Evolutionary conservation across 441 rosid genomes (phyloP), one percentile per base, ranked within the genome.

Genomic region (Pelargonium citronellum): DNA sequence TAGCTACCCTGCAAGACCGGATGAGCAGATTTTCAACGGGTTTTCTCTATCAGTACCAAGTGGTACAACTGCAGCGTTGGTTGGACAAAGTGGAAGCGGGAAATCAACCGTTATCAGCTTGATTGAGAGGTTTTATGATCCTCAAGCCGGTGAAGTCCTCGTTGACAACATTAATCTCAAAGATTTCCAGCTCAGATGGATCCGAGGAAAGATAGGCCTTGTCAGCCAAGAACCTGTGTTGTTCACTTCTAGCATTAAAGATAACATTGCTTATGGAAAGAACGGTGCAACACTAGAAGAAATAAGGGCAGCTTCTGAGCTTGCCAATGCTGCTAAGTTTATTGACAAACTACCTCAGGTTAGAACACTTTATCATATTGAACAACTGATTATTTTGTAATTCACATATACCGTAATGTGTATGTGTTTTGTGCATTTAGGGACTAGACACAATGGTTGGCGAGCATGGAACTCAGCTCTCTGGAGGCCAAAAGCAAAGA

Each of bases 401-500:
- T 79, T 17, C 93, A 88, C 75, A 87, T 51, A 68, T 74, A 37
- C 41, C 41, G 6, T 37, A 37, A 37, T 5, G 5, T 37, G 5
- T 37, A 37, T 37, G 13, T 39, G 39, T 27, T 62, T 4, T 62
- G 16, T 57, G 63, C 1, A 10, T 58, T 58, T 19, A 58, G 63
- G 92, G 93, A 17, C 82, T 91, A 34, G 84, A 86, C 66, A 89
- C 97, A 1, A 87, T 80, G 89, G 95, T 86, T 0, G 92, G 97
- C 0, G 96, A 91, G 75, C 92, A 86, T 65, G 97, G 92, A 63
- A 85, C 85, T 69, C 91, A 86, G 62, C 74, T 91, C 7, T 92
- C 97, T 0, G 89, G 96, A 0, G 97, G 97, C 49, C 94, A 90
- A 70, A 91, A 91, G 72, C 95, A 90, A 75, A 85, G 97, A 71